Base-by-base conservation (phyloP, 495 filamentous ascomycete genomes). In the Penicillium fimorum region DNA sequence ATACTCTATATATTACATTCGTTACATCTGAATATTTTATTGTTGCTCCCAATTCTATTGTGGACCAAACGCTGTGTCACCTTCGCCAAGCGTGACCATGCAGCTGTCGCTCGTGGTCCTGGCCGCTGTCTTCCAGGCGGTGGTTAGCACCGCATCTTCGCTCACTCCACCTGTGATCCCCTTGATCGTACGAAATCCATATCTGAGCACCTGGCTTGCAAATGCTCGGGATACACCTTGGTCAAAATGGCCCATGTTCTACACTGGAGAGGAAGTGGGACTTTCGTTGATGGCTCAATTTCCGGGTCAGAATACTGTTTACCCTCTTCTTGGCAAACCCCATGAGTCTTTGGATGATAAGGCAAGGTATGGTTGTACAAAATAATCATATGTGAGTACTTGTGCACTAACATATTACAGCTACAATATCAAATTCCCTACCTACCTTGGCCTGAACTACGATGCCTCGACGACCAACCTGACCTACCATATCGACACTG, bases 241-340 rank as follows among this genome's bases (percentile, higher is more conserved):
- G 92, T 80, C 84, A 33, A 84, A 84, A 68, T 97, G 93, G 92
- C 93, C 92, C 27, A 95, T 96, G 58, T 97, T 97, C 69, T 97
- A 87, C 79, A 95, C 90, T 13, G 92, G 93, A 18, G 81, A 87
- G 65, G 83, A 92, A 79, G 69, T 96, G 56, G 93, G 93, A 15
- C 87, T 96, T 57, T 85, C 86, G 0, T 70, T 95, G 56, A 82
- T 96, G 67, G 92, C 89, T 41, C 83, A 87, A 27, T 77, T 96
- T 3, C 87, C 90, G 6, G 80, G 82, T 24, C 77, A 84, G 12
- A 79, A 79, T 45, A 81, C 78, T 8, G 87, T 94, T n/a, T 97
- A 91, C 68, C 92, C 93, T 25, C 76, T 97, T 33, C 74, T 97
- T 20, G 93, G 93, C 35, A 84, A 90, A 55, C 87, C 93, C 3